Evolutionary conservation across 495 filamentous ascomycete genomes (phyloP).

Genomic region (Penicillium herquei): DNA sequence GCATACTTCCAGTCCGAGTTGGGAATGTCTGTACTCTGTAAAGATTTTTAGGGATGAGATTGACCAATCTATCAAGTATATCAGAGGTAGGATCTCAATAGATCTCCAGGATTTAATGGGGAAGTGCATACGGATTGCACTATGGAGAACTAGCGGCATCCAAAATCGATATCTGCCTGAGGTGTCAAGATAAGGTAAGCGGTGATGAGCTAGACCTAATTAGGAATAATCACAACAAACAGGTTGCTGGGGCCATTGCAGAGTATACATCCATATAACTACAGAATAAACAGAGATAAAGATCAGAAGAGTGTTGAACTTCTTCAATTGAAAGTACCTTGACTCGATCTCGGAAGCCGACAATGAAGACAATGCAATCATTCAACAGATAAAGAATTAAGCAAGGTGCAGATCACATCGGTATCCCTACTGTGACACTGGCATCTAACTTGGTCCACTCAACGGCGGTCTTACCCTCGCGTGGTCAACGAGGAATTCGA

Average conservation of each 20-base stretch:
- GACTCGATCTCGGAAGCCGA: not conserved
- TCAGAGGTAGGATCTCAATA: too few species aligned
- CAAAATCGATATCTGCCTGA: conserved; percentile 9
- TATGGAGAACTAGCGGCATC: too few species aligned
- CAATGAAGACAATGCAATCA: not conserved
- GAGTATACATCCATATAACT: too few species aligned
- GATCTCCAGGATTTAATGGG: not conserved
- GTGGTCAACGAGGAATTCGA: conserved; percentile 17
- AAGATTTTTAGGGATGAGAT: too few species aligned
- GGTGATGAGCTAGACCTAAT: conserved; percentile 10
- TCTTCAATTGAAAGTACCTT: not conserved
- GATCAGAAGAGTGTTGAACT: not conserved
- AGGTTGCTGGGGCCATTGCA: conserved; percentile 1
- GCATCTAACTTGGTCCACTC: conserved; percentile 1
- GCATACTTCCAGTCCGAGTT: too few species aligned
- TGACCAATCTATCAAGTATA: too few species aligned
- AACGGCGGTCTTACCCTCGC: conserved; percentile 10
- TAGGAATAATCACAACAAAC: conserved; percentile 41
- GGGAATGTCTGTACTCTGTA: too few species aligned
- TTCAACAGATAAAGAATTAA: not conserved
- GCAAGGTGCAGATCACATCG: conserved; percentile 6
- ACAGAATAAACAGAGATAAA: too few species aligned
- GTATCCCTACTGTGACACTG: conserved; percentile 20
- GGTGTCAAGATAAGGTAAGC: conserved; percentile 8
- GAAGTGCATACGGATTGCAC: not conserved